Percentiles rank a stretch among this genome's conserved stretches.
Conservation (phyloP, 2,329 filamentous ascomycete species). For the Paecilomyces fulvus region DNA sequence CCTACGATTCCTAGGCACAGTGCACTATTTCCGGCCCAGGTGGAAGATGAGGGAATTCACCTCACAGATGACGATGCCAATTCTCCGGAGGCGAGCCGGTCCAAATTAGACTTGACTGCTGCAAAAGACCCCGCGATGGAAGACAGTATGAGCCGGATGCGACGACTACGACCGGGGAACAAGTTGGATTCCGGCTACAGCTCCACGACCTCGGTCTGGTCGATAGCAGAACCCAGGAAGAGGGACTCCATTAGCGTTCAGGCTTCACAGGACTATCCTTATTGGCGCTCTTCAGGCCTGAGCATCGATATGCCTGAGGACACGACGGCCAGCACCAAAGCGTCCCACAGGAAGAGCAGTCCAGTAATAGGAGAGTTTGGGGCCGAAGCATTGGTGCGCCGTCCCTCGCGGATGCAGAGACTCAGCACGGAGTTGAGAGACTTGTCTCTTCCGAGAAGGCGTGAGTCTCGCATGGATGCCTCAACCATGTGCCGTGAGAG, state of each 20-base stretch:
- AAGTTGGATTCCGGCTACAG: constrained; percentile 34
- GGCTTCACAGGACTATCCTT: background rate
- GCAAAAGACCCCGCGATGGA: constrained; percentile 9
- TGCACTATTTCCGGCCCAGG: constrained; percentile 10
- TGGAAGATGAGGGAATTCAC: constrained; percentile 11
- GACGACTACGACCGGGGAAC: constrained; percentile 15
- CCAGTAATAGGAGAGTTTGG: background rate
- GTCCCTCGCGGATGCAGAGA: background rate
- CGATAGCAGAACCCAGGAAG: background rate
- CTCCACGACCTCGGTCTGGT: constrained; percentile 21
- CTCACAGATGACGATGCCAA: constrained; percentile 13
- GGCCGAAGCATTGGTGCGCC: background rate
- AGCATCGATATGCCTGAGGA: background rate
- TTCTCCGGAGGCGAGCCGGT: background rate
- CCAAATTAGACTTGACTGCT: background rate
- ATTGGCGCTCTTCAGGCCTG: background rate
- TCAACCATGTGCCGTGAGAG: background rate
- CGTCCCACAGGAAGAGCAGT: background rate
- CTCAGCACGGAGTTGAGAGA: background rate
- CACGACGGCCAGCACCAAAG: background rate
- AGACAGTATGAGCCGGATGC: constrained; percentile 4
- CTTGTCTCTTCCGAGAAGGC: background rate
- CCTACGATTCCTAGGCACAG: constrained; percentile 4
- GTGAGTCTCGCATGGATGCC: background rate
- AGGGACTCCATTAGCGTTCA: background rate